Base-by-base conservation (phyloP, 306 rosid genomes). In the Abrus pulchellus region DNA sequence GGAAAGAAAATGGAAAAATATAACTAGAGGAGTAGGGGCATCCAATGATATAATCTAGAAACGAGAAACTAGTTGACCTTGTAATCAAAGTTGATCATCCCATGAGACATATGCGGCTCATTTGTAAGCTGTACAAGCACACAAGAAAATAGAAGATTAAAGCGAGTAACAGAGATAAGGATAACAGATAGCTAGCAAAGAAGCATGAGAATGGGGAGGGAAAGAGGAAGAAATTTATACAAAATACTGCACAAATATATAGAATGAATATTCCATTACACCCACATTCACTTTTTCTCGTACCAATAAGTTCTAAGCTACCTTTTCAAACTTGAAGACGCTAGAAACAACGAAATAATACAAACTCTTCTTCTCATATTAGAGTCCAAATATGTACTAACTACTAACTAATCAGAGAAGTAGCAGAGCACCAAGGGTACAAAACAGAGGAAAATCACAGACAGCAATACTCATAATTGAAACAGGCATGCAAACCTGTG, bases 71-170 rank as follows among this genome's bases (percentile, higher is more conserved):
- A 68, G 53, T 44, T 41, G n/a, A 96, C 99, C 97, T 93, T 93
- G 88, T 96, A 96, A 80, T 96, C 99, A 78, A 93, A 92, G 88
- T 91, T 90, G 78, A 84, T 53, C 91, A 96, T 89, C 79, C 97
- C 99, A 82, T 96, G 99, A 9, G 99, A 96, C 99, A 93, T 92
- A 33, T 96, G 99, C 9, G 99, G 98, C 78, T 96, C 99, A 20
- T 85, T 89, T 13, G 97, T 88, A 68, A 96, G 93, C 99, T 96
- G 97, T 27, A 80, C 74, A 80, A 27, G 45, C 40, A 68, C 8
- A 50, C 5, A 74, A 54, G 11, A 78, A 68, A 40, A 69, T 14
- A 28, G 13, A 6, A 76, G 36, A 28, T 52, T 45, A 68, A 30
- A 29, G 6, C n/a, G 1, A 44, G 41, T 30, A 7, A 59, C 70